Evolutionary conservation across 2,329 filamentous ascomycete genomes (phyloP), one percentile per base, ranked within the genome.

Genomic region (Fusarium compactum): DNA sequence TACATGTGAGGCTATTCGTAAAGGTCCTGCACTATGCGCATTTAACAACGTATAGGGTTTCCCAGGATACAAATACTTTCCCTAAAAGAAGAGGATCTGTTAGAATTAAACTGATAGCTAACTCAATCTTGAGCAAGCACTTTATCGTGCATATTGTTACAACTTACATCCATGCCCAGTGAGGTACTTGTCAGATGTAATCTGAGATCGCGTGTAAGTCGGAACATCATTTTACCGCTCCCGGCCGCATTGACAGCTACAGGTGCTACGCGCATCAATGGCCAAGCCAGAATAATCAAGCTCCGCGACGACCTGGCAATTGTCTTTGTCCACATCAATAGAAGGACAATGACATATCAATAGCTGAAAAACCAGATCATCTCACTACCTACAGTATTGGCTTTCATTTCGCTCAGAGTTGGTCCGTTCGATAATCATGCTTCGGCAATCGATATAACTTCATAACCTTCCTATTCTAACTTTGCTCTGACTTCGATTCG

Each of bases 241-340:
- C 73, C 63, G 54, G 20, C 9, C 47, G 32, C 46, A 55, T 62
- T 55, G 67, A 57, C 59, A 58, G 51, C 58, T 71, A 44, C 55
- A 62, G n/a, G 62, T 67, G 58, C 64, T 57, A 62, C 69, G 69
- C 70, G 62, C 66, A 71, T 68, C 54, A 57, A 51, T 66, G 32
- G 44, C 50, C 54, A 61, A 43, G 44, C 50, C 51, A 61, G 52
- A 67, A 66, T 63, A 62, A 66, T 74, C 59, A 62, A 67, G 62
- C 64, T 66, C 68, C 73, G 73, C 67, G 73, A 74, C 71, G 51
- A 60, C 55, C 30, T 41, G 41, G 34, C 32, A 54, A 56, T 65
- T 68, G 51, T 73, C 73, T 71, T 75, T 75, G 67, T 69, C 64
- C 45, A 29, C 68, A 58, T 61, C 58, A 53, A 59, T 61, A 62